Evolutionary conservation across 805 yeast genomes (phyloP).

Genomic region (Tetrapisispora pingtungensis): DNA sequence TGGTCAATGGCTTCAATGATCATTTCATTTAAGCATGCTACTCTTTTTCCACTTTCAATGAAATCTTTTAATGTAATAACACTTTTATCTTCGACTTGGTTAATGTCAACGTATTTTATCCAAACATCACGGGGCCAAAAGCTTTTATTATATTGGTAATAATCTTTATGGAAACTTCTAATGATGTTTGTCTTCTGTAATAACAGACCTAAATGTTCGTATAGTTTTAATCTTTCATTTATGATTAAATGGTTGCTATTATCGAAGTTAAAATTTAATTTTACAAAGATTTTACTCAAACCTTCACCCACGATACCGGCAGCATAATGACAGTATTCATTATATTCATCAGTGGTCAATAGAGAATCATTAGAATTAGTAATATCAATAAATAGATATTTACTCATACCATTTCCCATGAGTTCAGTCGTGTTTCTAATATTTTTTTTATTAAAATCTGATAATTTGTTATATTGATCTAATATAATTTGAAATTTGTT

Average conservation of each 20-base stretch:
- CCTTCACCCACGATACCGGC: slow-evolving; percentile 99
- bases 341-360: slow-evolving; percentile 67
- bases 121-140: slow-evolving; percentile 96
- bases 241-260: slow-evolving; percentile 21
- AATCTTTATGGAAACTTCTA: slow-evolving; percentile 88
- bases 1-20: slow-evolving; percentile 59
- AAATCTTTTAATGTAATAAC: slow-evolving; percentile 22
- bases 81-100: slow-evolving; percentile 41
- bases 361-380: slow-evolving; percentile 80
- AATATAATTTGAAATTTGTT: slow-evolving; percentile 68
- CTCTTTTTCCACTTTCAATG: slow-evolving; percentile 39
- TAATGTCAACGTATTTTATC: slow-evolving; percentile 61
- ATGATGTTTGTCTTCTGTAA: slow-evolving; percentile 93
- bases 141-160: slow-evolving; percentile 71
- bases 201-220: slow-evolving; percentile 88
- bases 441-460: slow-evolving; percentile 66
- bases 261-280: slow-evolving; percentile 60
- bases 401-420: slow-evolving; percentile 99
- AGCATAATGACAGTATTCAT: slow-evolving; percentile 89
- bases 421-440: slow-evolving; percentile 64
- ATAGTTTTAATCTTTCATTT: slow-evolving; percentile 35
- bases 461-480: slow-evolving; percentile 60
- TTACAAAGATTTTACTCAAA: slow-evolving; percentile 67
- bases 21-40: slow-evolving; percentile 70
- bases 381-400: slow-evolving; percentile 53